Base-by-base conservation (phyloP, 2,329 filamentous ascomycete genomes). In the Parastagonospora avenae region DNA sequence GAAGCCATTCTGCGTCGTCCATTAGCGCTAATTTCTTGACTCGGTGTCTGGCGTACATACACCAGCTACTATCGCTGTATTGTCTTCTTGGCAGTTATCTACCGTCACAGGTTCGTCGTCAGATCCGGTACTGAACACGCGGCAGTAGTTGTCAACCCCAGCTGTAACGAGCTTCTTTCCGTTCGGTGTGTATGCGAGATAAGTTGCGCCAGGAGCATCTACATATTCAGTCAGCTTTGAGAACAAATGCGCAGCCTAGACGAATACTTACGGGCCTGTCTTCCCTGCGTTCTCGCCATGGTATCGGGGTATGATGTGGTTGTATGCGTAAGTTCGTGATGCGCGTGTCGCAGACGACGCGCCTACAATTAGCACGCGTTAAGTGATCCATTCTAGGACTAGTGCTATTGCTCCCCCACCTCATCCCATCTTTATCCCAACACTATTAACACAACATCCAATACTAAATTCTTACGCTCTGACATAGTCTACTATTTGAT, bases 101-200 rank as follows among this genome's bases (percentile, higher is more conserved):
- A 99, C 88, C 50, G 93, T 96, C 51, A 85, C 86, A 8, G 95
- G 94, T 72, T 99, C 94, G 63, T 92, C 92, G 76, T 96, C 90
- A 33, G 89, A 94, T 53, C 91, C 91, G 11, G 92, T 94, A 61
- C 88, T 90, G 79, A 96, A 99, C 42, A 97, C 85, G 42, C 95
- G 90, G 66, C 96, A 92, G 7, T 91, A 91, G 68, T 95, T 95
- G 77, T 97, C 96, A 52, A 91, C 89, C 58, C 94, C 94, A 54
- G 92, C 92, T 9, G 94, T 97, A 60, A 97, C 85, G 50, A 99
- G 82, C 64, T 89, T 90, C 62, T 83, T 84, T 55, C 95, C 94
- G 73, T 96, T 87, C 6, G 91, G 90, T 1, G 92, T 97, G 76
- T 97, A 97, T 57, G 89, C 85, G 61, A 95, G 86, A 63, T 87